Conservation (phyloP, 306 rosid genomes). For the Malus fusca region DNA sequence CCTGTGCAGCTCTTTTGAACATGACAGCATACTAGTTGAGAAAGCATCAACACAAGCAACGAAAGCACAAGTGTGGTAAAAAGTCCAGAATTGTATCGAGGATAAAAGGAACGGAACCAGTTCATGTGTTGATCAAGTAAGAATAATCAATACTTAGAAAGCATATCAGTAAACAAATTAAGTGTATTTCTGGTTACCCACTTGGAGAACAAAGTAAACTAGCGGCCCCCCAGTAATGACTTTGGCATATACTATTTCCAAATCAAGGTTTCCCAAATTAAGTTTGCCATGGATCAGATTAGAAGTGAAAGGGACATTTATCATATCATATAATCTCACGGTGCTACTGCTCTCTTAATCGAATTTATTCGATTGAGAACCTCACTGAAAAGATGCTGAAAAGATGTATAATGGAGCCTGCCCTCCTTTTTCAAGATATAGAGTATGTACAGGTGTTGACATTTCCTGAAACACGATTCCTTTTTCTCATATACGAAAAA, state of each 20-base stretch:
- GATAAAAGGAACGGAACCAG: constrained; percentile 1
- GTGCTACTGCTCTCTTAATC: constrained; percentile 21
- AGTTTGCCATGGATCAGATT: constrained; percentile 18
- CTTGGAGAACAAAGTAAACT: constrained; percentile 23
- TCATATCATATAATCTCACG: constrained; percentile 1
- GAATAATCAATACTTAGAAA: constrained; percentile 3
- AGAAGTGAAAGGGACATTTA: constrained; percentile 9
- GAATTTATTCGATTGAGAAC: constrained; percentile 46
- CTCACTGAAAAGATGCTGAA: constrained; percentile 32
- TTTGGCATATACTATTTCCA: constrained; percentile 34
- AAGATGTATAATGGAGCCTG: constrained; percentile 12
- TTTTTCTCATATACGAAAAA: constrained; percentile 3
- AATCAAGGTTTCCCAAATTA: constrained; percentile 20
- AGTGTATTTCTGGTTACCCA: constrained; percentile 25
- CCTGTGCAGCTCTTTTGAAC: neutral
- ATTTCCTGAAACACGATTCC: constrained; percentile 25
- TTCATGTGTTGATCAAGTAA: neutral
- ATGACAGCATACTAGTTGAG: neutral
- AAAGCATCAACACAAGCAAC: constrained; percentile 10
- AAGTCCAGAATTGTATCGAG: constrained; percentile 16
- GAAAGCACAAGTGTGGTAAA: constrained; percentile 2
- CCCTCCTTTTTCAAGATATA: constrained; percentile 10
- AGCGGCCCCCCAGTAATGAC: constrained; percentile 33
- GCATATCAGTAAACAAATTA: constrained; percentile 30
- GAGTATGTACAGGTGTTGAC: constrained; percentile 30